Evolutionary conservation across 176 grass and related monocot genomes (phyloP).

Genomic region (Rhipidocladum racemiflorum): DNA sequence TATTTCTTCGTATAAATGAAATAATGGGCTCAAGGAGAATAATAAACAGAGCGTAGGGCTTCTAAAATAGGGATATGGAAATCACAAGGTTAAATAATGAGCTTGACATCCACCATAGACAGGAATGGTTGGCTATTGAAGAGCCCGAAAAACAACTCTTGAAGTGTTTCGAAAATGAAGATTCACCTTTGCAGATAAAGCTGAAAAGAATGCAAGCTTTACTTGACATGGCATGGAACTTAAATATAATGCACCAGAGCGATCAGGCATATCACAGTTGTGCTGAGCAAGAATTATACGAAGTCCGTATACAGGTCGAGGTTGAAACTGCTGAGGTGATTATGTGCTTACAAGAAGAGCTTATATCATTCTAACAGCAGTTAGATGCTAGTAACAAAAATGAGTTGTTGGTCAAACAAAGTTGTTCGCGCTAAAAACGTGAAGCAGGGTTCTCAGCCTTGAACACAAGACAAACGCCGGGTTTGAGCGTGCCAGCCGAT

Average conservation of each 20-base stretch:
- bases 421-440: no score
- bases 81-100: slow-evolving; percentile 51
- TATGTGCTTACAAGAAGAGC: slow-evolving; percentile 86
- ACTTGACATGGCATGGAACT: slow-evolving; percentile 58
- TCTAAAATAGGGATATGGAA: slow-evolving; percentile 38
- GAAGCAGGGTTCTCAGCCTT: no score
- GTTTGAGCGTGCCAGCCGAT: no score
- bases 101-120: slow-evolving; percentile 20
- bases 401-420: no score
- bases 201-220: slow-evolving; percentile 92
- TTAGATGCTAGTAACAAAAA: no score
- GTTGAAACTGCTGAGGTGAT: slow-evolving; percentile 92
- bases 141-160: slow-evolving; percentile 45
- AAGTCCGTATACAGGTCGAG: slow-evolving; percentile 87
- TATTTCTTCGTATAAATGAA: no score
- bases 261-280: slow-evolving; percentile 66
- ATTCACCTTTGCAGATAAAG: slow-evolving; percentile 78
- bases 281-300: slow-evolving; percentile 84
- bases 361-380: no score
- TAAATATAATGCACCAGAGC: slow-evolving; percentile 58
- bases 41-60: slow-evolving; percentile 30
- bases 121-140: slow-evolving; percentile 26
- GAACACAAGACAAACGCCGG: no score
- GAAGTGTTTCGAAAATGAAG: slow-evolving; percentile 59
- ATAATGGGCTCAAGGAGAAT: slow-evolving; percentile 59